Percentiles rank a stretch among this genome's conserved stretches.
Conservation (phyloP, 371 early-diverging fungal species). For the Paramicrosporidium saccamoebae region DNA sequence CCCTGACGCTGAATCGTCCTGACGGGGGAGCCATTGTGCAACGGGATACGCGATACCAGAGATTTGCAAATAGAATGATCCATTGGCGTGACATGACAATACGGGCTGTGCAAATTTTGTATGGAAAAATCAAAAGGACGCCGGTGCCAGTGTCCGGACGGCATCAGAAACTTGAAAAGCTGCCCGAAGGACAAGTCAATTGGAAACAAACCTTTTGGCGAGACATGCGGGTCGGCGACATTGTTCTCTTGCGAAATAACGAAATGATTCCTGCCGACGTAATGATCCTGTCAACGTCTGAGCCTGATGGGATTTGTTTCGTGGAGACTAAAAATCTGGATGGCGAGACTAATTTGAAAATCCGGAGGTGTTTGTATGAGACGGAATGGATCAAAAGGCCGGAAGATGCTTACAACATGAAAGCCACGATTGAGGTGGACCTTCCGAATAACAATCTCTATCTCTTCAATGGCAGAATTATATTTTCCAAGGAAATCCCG, state of each 20-base stretch:
- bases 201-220: conserved; percentile 16
- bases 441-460: conserved; percentile 35
- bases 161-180: conserved; percentile 1
- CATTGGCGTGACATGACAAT: too few species aligned
- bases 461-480: conserved; percentile 21
- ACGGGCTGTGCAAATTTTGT: neutral
- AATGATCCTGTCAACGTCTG: conserved; percentile 44
- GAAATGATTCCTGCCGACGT: conserved; percentile 83
- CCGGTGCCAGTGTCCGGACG: conserved; percentile 2
- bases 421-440: conserved; percentile 34
- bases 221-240: conserved; percentile 60
- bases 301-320: conserved; percentile 53
- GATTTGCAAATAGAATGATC: too few species aligned
- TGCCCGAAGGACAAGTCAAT: neutral
- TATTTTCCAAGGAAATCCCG: conserved; percentile 4
- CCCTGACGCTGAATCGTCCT: conserved; percentile 6
- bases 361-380: conserved; percentile 14
- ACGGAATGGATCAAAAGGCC: conserved; percentile 11
- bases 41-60: too few species aligned
- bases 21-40: too few species aligned
- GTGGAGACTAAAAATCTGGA: conserved; percentile 86
- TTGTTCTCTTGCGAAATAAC: conserved; percentile 44
- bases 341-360: conserved; percentile 64
- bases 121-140: too few species aligned
- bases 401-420: conserved; percentile 14